A percentile compares a stretch with the other conserved stretches of the same genome.
Evolutionary conservation across 345 rosid genomes (phyloP).

Genomic region (Excoecaria agallocha): DNA sequence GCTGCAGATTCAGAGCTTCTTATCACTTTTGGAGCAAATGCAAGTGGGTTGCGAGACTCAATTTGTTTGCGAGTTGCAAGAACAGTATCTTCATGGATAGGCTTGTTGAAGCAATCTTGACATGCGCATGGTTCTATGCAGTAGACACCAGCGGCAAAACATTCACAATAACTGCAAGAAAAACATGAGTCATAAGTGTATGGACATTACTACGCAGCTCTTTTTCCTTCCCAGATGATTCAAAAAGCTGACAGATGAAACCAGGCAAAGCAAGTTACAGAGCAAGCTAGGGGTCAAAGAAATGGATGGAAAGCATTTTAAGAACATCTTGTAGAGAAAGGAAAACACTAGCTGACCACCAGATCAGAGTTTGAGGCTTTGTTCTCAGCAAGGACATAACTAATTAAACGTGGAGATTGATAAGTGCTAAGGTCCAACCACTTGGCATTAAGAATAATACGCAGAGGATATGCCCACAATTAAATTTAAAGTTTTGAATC

Average conservation of each 20-base stretch:
- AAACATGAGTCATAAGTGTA: not conserved
- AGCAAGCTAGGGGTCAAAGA: not conserved
- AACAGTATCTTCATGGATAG: constrained; percentile 87
- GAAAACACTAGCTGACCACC: too few relatives aligned
- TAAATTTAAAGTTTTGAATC: not conserved
- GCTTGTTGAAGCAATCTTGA: constrained; percentile 92
- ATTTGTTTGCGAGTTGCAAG: constrained; percentile 94
- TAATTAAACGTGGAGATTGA: too few relatives aligned
- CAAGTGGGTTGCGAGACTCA: constrained; percentile 94
- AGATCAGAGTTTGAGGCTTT: too few relatives aligned
- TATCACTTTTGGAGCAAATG: constrained; percentile 98
- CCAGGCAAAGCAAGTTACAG: not conserved
- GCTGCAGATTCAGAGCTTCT: constrained; percentile 51
- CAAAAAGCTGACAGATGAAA: not conserved
- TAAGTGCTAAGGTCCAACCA: too few relatives aligned
- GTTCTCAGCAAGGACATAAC: too few relatives aligned
- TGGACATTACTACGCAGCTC: not conserved
- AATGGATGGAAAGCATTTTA: too few relatives aligned
- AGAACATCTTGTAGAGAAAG: too few relatives aligned
- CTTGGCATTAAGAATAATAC: too few relatives aligned
- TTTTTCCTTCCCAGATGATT: not conserved
- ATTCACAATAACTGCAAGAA: constrained; percentile 86
- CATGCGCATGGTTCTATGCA: constrained; percentile 94
- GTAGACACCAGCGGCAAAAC: constrained; percentile 97
- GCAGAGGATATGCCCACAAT: not conserved